Evolutionary conservation across 2,329 filamentous ascomycete genomes (phyloP).

Genomic region (Ascochyta rabiei): DNA sequence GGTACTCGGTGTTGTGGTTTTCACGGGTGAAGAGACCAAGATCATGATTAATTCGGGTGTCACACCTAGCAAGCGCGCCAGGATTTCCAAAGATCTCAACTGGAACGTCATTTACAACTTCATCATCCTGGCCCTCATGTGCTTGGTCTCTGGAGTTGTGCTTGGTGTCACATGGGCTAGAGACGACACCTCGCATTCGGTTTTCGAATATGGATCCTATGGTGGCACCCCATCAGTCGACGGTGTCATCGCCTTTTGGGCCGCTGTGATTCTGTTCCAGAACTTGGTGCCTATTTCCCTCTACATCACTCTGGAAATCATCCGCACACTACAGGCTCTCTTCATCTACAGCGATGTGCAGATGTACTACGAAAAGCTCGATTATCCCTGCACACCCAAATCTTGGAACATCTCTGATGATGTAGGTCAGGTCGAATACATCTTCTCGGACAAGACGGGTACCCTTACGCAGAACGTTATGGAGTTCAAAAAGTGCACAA

Average conservation of each 20-base stretch:
- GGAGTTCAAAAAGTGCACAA: conserved; percentile 98
- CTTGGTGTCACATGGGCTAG: conserved; percentile 83
- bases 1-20: conserved; percentile 89
- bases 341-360: conserved; percentile 96
- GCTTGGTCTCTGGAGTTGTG: conserved; percentile 81
- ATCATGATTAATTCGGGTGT: conserved; percentile 99
- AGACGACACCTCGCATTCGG: conserved; percentile 73
- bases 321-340: conserved; percentile 88
- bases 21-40: conserved; percentile 95
- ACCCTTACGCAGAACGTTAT: conserved; percentile 92
- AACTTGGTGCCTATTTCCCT: conserved; percentile 98
- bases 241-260: conserved; percentile 97
- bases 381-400: conserved; percentile 95
- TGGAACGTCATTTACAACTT: conserved; percentile 99
- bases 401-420: conserved; percentile 99
- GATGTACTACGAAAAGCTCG: conserved; percentile 96
- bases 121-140: conserved; percentile 85
- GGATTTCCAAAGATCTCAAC: conserved; percentile 91
- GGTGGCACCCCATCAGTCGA: conserved; percentile 75
- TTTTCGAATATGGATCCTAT: conserved; percentile 85
- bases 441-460: conserved; percentile 94
- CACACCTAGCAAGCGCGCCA: conserved; percentile 90
- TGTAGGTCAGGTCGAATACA: conserved; percentile 97
- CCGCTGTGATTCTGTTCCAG: conserved; percentile 91
- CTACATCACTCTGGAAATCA: conserved; percentile 96